phyloP scores from a whole-genome alignment of 1,284 basidiomycete species.

The Cystobasidiaceae sp. region DNA sequence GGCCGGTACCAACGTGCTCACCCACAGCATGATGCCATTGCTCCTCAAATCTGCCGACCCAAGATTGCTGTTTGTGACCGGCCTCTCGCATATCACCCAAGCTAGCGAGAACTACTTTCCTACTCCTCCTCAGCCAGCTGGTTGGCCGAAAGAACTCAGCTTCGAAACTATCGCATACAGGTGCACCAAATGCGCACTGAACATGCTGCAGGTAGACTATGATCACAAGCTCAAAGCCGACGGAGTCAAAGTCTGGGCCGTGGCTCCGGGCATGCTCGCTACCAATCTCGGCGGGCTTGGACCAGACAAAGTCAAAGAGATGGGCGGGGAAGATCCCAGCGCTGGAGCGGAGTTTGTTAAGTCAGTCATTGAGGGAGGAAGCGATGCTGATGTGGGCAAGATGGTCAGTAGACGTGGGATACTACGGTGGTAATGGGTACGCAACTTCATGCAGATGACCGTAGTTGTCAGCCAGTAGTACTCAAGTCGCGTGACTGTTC shows the following conservation, averaged over 20 bases:
- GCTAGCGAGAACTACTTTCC: neutral
- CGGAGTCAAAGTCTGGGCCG: conserved; percentile 5
- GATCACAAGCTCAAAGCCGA: conserved; percentile 8
- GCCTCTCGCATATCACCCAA: neutral
- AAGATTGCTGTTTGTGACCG: neutral
- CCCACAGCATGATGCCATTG: neutral
- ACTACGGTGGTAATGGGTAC: neutral
- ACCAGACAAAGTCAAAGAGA: neutral
- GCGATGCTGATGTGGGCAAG: neutral
- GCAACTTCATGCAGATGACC: too few species aligned
- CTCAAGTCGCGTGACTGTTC: too few species aligned
- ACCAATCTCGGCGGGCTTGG: conserved; percentile 14
- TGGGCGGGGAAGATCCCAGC: neutral
- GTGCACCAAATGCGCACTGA: conserved; percentile 25
- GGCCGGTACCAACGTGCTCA: neutral
- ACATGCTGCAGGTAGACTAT: conserved; percentile 32
- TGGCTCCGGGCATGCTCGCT: conserved; percentile 27
- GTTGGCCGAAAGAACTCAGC: neutral
- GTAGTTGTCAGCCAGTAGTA: too few species aligned
- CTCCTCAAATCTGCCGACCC: neutral
- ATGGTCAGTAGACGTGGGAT: neutral
- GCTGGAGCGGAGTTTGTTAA: conserved; percentile 8
- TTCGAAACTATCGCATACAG: neutral
- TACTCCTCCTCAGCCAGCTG: neutral
- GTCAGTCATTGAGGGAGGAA: conserved; percentile 18